A percentile compares a stretch with the other conserved stretches of the same genome.
These are phyloP conservation scores for Daldinia vernicosa DNA, from an alignment of 495 filamentous ascomycete species.

Conservation along the genomic window DNA sequence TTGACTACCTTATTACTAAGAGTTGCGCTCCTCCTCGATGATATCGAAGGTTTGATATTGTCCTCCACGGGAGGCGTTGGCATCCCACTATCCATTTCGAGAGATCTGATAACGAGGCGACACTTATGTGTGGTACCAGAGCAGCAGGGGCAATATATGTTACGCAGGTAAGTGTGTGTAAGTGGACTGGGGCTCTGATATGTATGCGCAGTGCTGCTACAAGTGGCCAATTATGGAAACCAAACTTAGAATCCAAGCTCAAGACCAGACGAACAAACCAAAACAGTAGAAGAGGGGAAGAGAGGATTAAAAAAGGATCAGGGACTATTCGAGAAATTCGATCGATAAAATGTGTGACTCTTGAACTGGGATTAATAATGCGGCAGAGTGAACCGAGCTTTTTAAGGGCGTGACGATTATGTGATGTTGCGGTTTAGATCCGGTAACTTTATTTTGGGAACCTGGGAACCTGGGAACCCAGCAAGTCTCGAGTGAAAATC, in stretches of 20 bases:
- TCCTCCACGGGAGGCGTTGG: constrained; percentile 59
- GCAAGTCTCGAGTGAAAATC: constrained; percentile 26
- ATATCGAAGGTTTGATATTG: constrained; percentile 43
- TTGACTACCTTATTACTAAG: constrained; percentile 46
- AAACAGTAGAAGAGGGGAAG: constrained; percentile 11
- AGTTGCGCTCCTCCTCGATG: constrained; percentile 35
- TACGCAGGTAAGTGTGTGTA: constrained; percentile 25
- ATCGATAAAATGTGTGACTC: constrained; percentile 38
- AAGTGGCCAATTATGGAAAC: constrained; percentile 24
- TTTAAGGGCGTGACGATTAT: constrained; percentile 45
- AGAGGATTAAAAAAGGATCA: constrained; percentile 10
- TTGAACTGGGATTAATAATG: constrained; percentile 43
- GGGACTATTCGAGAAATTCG: constrained; percentile 34
- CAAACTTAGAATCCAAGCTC: constrained; percentile 13
- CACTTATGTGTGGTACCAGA: constrained; percentile 19
- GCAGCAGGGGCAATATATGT: background rate
- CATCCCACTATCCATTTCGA: constrained; percentile 55
- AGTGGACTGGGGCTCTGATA: constrained; percentile 16
- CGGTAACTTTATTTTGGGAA: constrained; percentile 45
- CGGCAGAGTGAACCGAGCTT: constrained; percentile 39
- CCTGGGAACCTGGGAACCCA: constrained; percentile 33
- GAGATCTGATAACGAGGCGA: constrained; percentile 20
- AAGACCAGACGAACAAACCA: constrained; percentile 11
- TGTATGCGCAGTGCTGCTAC: constrained; percentile 6
- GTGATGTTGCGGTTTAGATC: constrained; percentile 45